Conservation (phyloP, 2,329 filamentous ascomycete genomes). For the Alternaria ventricosa region DNA sequence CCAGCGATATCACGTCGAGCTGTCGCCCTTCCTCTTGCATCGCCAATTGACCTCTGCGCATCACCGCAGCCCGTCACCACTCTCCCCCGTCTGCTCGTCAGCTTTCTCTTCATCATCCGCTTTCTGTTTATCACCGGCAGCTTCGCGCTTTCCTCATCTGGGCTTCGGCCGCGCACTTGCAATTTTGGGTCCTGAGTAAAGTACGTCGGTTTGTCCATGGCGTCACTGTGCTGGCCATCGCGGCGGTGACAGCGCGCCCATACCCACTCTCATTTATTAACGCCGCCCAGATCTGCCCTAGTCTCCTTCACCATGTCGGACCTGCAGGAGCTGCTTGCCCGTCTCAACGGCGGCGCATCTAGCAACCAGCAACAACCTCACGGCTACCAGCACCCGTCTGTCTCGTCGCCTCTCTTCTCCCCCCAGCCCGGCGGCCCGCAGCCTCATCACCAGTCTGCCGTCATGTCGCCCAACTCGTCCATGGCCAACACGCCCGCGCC, state of each 20-base stretch:
- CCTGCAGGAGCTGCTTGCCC: conserved; percentile 53
- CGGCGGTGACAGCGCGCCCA: conserved; percentile 7
- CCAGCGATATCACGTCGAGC: conserved; percentile 14
- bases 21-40: conserved; percentile 8
- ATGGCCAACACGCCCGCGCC: conserved; percentile 51
- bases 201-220: conserved; percentile 19
- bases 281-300: conserved; percentile 25
- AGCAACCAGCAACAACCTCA: conserved; percentile 34
- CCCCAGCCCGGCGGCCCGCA: conserved; percentile 61
- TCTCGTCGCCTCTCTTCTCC: conserved; percentile 65
- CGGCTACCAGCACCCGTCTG: conserved; percentile 59
- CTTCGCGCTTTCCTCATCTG: conserved; percentile 14
- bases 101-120: conserved; percentile 7
- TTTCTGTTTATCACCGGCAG: conserved; percentile 6
- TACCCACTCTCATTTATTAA: conserved; percentile 16
- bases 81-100: conserved; percentile 16
- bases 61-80: conserved; percentile 19
- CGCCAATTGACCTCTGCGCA: conserved; percentile 22
- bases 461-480: conserved; percentile 64
- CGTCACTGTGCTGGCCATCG: conserved; percentile 12
- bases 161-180: conserved; percentile 25
- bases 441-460: conserved; percentile 63
- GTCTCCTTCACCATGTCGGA: conserved; percentile 48
- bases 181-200: conserved; percentile 40
- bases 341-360: conserved; percentile 47